These are phyloP conservation scores for Coemansia sp. DNA, from an alignment of 192 early-diverging fungal species.

Conservation along the genomic window DNA sequence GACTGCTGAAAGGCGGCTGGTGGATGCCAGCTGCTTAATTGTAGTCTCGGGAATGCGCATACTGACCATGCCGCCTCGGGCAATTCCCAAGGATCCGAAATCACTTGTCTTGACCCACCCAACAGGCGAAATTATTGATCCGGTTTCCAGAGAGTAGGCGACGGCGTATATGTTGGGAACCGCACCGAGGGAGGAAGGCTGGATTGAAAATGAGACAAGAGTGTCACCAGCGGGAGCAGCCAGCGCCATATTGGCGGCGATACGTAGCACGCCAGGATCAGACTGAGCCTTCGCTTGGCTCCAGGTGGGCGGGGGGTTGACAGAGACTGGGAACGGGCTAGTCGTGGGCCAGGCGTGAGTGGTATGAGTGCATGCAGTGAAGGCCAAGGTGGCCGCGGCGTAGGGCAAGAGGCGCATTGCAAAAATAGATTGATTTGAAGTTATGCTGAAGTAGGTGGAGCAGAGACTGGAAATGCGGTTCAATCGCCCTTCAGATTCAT, in stretches of 20 bases:
- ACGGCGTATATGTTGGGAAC: conserved; percentile 11
- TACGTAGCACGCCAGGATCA: conserved; percentile 1
- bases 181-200: neutral
- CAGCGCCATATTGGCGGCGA: conserved; percentile 2
- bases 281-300: neutral
- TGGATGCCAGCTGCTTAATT: neutral
- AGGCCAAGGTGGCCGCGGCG: neutral
- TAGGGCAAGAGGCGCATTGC: neutral
- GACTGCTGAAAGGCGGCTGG: conserved; percentile 5
- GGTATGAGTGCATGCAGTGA: neutral
- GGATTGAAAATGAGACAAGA: conserved; percentile 12
- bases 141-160: conserved; percentile 9
- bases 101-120: neutral
- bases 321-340: neutral
- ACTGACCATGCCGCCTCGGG: conserved; percentile 20
- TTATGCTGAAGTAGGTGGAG: no score
- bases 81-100: neutral
- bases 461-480: neutral
- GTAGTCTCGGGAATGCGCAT: conserved; percentile 9
- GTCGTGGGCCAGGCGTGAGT: conserved; percentile 7
- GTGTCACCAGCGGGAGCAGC: conserved; percentile 7
- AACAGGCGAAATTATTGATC: conserved; percentile 10
- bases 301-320: conserved; percentile 7
- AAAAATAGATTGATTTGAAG: no score
- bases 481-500: neutral